Conservation (phyloP, 805 yeast species). For the Ogataea naganishii region DNA sequence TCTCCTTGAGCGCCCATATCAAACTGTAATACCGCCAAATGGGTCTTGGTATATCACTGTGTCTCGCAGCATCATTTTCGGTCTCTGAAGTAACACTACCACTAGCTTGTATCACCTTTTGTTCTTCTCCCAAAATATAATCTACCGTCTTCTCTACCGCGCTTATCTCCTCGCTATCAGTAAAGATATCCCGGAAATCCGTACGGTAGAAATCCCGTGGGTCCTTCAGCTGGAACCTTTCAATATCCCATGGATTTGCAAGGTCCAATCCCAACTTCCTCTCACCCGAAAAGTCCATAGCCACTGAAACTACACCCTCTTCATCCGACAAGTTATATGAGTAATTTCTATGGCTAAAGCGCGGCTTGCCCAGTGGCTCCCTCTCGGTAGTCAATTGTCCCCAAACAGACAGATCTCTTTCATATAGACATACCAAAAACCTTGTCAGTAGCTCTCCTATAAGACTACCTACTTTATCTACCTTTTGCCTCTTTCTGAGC, state of each 20-base stretch:
- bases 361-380: slow-evolving; percentile 53
- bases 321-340: slow-evolving; percentile 58
- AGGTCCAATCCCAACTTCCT: slow-evolving; percentile 38
- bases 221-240: slow-evolving; percentile 15
- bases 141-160: slow-evolving; percentile 1
- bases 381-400: slow-evolving; percentile 17
- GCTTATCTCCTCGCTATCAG: slow-evolving; percentile 16
- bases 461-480: no score
- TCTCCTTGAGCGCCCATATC: slow-evolving; percentile 76
- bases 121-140: background rate
- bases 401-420: slow-evolving; percentile 10
- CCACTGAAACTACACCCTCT: slow-evolving; percentile 37
- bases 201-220: slow-evolving; percentile 14
- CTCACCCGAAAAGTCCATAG: slow-evolving; percentile 21
- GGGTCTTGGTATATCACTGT: no score
- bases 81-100: slow-evolving; percentile 17
- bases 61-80: slow-evolving; percentile 14
- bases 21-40: slow-evolving; percentile 34
- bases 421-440: slow-evolving; percentile 28
- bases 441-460: slow-evolving; percentile 39
- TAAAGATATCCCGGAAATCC: slow-evolving; percentile 21
- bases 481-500: no score
- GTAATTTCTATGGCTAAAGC: slow-evolving; percentile 19
- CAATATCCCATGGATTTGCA: slow-evolving; percentile 27
- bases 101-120: no score